Conservation (phyloP, 495 filamentous ascomycete genomes). For the Aspergillus indologenus region DNA sequence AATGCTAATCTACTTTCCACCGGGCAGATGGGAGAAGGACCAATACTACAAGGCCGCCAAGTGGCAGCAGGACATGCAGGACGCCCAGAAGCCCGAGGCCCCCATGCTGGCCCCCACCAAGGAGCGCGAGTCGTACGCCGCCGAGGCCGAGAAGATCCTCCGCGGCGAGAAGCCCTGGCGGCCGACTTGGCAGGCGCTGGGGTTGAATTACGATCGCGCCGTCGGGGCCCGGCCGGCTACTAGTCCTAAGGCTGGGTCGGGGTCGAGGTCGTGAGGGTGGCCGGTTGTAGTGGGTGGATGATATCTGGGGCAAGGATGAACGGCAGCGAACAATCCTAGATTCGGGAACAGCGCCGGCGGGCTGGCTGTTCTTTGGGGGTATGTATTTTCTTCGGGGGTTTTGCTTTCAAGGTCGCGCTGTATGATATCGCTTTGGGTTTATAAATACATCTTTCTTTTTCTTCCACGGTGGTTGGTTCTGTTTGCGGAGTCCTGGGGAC, state of each 20-base stretch:
- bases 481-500: no score
- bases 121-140: slow-evolving; percentile 31
- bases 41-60: slow-evolving; percentile 36
- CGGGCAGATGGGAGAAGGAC: slow-evolving; percentile 55
- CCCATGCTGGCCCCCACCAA: slow-evolving; percentile 25
- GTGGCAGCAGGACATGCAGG: slow-evolving; percentile 28
- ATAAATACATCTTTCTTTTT: background rate
- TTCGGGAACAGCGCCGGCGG: no score
- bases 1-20: no score
- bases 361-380: no score
- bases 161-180: slow-evolving; percentile 37
- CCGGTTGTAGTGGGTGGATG: background rate
- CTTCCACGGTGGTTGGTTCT: no score
- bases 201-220: slow-evolving; percentile 31
- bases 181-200: slow-evolving; percentile 48
- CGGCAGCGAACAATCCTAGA: no score
- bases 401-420: slow-evolving; percentile 1
- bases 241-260: background rate
- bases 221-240: slow-evolving; percentile 10
- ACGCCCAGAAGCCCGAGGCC: slow-evolving; percentile 25
- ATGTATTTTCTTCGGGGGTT: no score
- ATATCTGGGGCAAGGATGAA: background rate
- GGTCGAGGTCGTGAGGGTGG: background rate
- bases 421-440: background rate
- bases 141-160: slow-evolving; percentile 60